A percentile compares a stretch with the other conserved stretches of the same genome.
phyloP scores from a whole-genome alignment of 108 stramenopile species.

The Schizochytrium sp. region DNA sequence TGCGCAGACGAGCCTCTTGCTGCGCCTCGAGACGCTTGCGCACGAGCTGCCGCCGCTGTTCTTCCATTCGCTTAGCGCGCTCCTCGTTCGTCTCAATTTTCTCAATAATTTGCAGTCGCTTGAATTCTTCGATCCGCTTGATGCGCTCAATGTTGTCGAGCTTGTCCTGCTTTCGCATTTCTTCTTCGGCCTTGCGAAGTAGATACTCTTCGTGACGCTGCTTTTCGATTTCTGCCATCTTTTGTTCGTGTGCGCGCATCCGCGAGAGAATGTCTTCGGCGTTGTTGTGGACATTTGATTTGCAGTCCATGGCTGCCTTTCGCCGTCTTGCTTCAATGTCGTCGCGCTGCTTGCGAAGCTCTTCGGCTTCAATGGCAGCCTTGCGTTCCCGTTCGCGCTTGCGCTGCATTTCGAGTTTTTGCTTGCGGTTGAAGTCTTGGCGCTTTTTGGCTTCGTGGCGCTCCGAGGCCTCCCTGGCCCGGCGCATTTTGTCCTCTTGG shows the following conservation, averaged over 20 bases:
- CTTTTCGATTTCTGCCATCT: slow-evolving; percentile 21
- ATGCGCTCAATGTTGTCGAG: slow-evolving; percentile 60
- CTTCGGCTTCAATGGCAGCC: neutral
- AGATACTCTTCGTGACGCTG: slow-evolving; percentile 13
- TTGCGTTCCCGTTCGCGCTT: slow-evolving; percentile 4
- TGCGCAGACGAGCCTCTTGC: neutral
- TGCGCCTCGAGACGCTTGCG: slow-evolving; percentile 37
- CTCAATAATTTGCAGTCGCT: slow-evolving; percentile 51
- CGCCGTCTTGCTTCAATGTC: neutral
- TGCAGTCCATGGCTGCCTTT: neutral
- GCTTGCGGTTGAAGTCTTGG: neutral
- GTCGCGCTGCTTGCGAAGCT: neutral
- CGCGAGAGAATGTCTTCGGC: neutral
- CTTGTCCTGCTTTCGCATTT: slow-evolving; percentile 54
- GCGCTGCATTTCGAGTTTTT: neutral
- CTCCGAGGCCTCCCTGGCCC: neutral
- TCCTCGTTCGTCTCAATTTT: slow-evolving; percentile 49
- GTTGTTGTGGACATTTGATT: neutral
- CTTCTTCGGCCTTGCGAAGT: slow-evolving; percentile 32
- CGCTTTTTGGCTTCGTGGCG: neutral
- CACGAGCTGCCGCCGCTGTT: slow-evolving; percentile 35
- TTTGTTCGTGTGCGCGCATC: neutral
- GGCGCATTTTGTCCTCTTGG: neutral
- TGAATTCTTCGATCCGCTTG: slow-evolving; percentile 56
- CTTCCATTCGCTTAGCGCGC: slow-evolving; percentile 45